These are phyloP conservation scores for Pseudogymnoascus sp. DNA, from an alignment of 2,329 filamentous ascomycete genomes.

Conservation along the genomic window DNA sequence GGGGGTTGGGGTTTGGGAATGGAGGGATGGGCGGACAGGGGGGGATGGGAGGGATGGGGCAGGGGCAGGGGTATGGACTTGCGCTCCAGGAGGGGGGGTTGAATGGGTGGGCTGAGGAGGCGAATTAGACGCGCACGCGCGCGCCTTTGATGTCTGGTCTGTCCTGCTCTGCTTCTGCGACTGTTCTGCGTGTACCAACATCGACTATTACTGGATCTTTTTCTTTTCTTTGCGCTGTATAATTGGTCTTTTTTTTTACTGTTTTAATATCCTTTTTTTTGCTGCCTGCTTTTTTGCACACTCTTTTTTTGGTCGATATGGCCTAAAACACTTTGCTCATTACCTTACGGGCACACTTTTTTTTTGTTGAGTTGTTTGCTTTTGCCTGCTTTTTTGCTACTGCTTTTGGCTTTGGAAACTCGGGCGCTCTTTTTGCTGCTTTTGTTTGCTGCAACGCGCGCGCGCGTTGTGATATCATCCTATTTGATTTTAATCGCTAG, in stretches of 20 bases:
- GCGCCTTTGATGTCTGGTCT: too few species aligned
- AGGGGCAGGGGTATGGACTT: conserved; percentile 47
- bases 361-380: background rate
- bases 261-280: background rate
- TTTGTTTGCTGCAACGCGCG: background rate
- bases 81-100: conserved; percentile 55
- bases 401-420: background rate
- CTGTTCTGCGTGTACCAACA: background rate
- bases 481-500: background rate
- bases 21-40: too few species aligned
- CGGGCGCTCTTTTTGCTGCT: background rate
- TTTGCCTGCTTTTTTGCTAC: too few species aligned
- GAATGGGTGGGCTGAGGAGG: conserved; percentile 47
- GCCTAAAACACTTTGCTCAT: background rate
- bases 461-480: background rate
- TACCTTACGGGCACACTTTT: background rate
- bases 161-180: too few species aligned
- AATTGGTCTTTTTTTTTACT: background rate
- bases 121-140: too few species aligned
- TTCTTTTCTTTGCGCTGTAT: background rate
- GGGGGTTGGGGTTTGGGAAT: conserved; percentile 17
- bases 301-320: background rate
- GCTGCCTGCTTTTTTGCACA: too few species aligned
- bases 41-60: conserved; percentile 41
- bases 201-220: background rate